Evolutionary conservation across 1,139 yeast species (phyloP).

Genomic region (Geotrichum restrictum): DNA sequence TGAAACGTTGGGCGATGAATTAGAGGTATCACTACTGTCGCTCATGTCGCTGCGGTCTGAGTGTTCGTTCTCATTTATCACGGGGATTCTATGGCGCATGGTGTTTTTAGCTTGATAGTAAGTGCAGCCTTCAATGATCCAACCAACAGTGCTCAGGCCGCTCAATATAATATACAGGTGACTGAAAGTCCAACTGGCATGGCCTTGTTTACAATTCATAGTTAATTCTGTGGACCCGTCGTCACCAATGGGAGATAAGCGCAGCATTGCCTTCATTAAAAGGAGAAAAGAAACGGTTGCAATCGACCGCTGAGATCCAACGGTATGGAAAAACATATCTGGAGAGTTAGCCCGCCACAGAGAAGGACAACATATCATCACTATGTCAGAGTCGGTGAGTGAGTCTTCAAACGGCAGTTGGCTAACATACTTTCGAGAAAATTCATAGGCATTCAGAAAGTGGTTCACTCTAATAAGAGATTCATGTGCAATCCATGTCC

Average conservation of each 20-base stretch:
- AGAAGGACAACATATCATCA: conserved; percentile 34
- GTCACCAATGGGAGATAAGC: conserved; percentile 34
- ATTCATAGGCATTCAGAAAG: conserved; percentile 32
- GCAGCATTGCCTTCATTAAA: conserved; percentile 34
- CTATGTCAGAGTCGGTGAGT: conserved; percentile 30
- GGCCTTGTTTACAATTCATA: conserved; percentile 5
- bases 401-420: conserved; percentile 28
- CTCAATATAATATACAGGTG: conserved; percentile 30
- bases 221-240: conserved; percentile 5
- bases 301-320: conserved; percentile 30
- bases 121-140: conserved; percentile 23
- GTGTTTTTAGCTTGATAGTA: conserved; percentile 7
- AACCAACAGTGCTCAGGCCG: conserved; percentile 34
- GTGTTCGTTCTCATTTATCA: neutral
- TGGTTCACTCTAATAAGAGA: conserved; percentile 33
- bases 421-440: conserved; percentile 26
- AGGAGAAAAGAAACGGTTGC: conserved; percentile 33
- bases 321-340: conserved; percentile 32
- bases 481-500: conserved; percentile 37
- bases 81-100: neutral
- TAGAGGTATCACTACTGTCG: conserved; percentile 1
- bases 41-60: neutral
- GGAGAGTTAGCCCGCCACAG: conserved; percentile 33
- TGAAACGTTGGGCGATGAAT: neutral
- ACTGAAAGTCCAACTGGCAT: conserved; percentile 30